These are phyloP conservation scores for Coemansia sp. DNA, from an alignment of 192 early-diverging fungal species.

Conservation along the genomic window DNA sequence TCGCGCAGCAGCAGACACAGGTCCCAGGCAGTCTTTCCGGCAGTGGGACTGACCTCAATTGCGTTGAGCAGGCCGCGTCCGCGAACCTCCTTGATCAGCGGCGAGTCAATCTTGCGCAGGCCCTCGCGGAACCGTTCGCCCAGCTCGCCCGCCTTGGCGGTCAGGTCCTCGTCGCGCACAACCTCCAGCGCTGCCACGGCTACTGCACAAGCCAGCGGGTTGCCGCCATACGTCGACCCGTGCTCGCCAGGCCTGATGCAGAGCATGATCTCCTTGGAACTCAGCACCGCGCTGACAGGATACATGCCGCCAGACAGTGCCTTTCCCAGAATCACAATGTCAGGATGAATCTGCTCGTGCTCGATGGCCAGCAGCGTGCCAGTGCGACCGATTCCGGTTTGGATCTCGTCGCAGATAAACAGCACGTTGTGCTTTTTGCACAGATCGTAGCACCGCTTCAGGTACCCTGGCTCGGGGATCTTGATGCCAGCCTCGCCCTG, in stretches of 20 bases:
- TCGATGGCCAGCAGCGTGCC: conserved; percentile 94
- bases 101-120: conserved; percentile 73
- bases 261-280: conserved; percentile 78
- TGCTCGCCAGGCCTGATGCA: conserved; percentile 90
- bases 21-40: conserved; percentile 94
- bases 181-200: conserved; percentile 94
- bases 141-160: conserved; percentile 73
- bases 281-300: conserved; percentile 92
- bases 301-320: conserved; percentile 97
- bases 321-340: conserved; percentile 95
- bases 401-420: conserved; percentile 98
- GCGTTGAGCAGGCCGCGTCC: conserved; percentile 95
- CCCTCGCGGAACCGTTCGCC: conserved; percentile 83
- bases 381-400: conserved; percentile 93
- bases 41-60: conserved; percentile 87
- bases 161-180: conserved; percentile 89
- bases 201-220: conserved; percentile 91
- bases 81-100: conserved; percentile 78
- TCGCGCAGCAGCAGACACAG: conserved; percentile 91
- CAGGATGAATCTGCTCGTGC: conserved; percentile 89
- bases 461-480: conserved; percentile 92
- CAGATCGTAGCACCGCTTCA: conserved; percentile 80
- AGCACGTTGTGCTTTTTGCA: conserved; percentile 98
- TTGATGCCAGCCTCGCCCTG: conserved; percentile 98
- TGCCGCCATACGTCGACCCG: conserved; percentile 97